A percentile compares a stretch with the other conserved stretches of the same genome.
These are phyloP conservation scores for Bryum argenteum DNA, from an alignment of 225 moss, liverwort and hornwort species.

Conservation along the genomic window DNA sequence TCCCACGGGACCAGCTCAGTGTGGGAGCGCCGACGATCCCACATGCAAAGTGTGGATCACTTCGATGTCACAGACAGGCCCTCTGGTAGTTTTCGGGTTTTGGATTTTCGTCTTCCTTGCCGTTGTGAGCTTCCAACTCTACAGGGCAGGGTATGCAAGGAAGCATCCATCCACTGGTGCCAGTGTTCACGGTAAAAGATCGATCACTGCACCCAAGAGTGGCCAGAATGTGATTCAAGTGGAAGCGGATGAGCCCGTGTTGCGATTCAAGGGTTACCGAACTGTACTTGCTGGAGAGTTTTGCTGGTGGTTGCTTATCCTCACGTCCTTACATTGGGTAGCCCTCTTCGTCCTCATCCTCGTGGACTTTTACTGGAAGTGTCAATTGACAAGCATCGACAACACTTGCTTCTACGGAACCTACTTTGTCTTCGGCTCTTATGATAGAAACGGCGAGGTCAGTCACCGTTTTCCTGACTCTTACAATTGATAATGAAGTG, in stretches of 20 bases:
- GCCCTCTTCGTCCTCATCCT: constrained; percentile 54
- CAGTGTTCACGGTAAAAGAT: constrained; percentile 1
- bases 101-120: constrained; percentile 55
- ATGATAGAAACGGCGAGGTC: constrained; percentile 51
- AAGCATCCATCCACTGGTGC: constrained; percentile 22
- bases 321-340: constrained; percentile 63
- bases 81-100: constrained; percentile 58
- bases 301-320: constrained; percentile 61
- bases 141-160: constrained; percentile 35
- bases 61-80: constrained; percentile 43
- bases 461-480: background rate
- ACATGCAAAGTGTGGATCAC: constrained; percentile 58
- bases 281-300: constrained; percentile 45
- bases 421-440: constrained; percentile 69
- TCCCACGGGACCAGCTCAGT: constrained; percentile 64
- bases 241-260: constrained; percentile 28
- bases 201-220: constrained; percentile 3
- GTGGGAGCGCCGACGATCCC: constrained; percentile 56
- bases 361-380: constrained; percentile 55
- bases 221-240: constrained; percentile 41
- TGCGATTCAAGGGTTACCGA: constrained; percentile 64
- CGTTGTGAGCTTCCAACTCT: constrained; percentile 36
- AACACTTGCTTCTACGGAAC: constrained; percentile 71
- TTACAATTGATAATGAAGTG: too few species aligned
- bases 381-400: constrained; percentile 65